Evolutionary conservation across 768 basidiomycete species (phyloP).

Genomic region (Megacollybia marginata): DNA sequence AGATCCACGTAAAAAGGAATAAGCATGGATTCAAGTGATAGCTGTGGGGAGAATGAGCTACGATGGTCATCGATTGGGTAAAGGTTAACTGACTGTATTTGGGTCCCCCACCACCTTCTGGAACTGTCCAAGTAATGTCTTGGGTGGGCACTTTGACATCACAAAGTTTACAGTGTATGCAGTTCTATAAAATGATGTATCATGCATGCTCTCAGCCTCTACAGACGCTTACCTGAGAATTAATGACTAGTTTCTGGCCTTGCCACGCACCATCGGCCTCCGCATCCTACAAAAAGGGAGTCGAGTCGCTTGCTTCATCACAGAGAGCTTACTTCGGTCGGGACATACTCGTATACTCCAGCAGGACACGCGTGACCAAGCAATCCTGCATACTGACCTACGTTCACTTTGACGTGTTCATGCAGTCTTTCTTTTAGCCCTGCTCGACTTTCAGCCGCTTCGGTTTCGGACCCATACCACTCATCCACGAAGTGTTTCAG

Average conservation of each 20-base stretch:
- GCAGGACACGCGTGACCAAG: constrained; percentile 91
- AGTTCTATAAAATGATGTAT: constrained; percentile 47
- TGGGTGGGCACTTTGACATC: constrained; percentile 95
- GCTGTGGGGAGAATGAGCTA: background rate
- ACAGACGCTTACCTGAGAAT: constrained; percentile 68
- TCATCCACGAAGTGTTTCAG: constrained; percentile 14
- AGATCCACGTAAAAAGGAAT: background rate
- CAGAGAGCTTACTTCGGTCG: constrained; percentile 39
- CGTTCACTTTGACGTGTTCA: constrained; percentile 71
- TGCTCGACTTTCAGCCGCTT: constrained; percentile 9
- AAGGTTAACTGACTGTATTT: constrained; percentile 70
- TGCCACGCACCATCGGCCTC: constrained; percentile 35
- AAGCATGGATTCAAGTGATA: background rate
- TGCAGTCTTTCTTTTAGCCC: constrained; percentile 39
- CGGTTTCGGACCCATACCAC: constrained; percentile 11
- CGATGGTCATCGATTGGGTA: background rate
- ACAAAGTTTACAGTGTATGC: constrained; percentile 92
- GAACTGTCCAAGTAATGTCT: constrained; percentile 95
- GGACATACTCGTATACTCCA: constrained; percentile 93
- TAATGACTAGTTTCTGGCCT: constrained; percentile 90
- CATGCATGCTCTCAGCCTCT: too few species aligned
- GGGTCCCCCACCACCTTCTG: constrained; percentile 94
- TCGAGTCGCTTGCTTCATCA: too few species aligned
- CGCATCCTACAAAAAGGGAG: background rate
- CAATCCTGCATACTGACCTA: constrained; percentile 76